These are phyloP conservation scores for Chytriomyces sp. DNA, from an alignment of 192 early-diverging fungal species.

Conservation along the genomic window DNA sequence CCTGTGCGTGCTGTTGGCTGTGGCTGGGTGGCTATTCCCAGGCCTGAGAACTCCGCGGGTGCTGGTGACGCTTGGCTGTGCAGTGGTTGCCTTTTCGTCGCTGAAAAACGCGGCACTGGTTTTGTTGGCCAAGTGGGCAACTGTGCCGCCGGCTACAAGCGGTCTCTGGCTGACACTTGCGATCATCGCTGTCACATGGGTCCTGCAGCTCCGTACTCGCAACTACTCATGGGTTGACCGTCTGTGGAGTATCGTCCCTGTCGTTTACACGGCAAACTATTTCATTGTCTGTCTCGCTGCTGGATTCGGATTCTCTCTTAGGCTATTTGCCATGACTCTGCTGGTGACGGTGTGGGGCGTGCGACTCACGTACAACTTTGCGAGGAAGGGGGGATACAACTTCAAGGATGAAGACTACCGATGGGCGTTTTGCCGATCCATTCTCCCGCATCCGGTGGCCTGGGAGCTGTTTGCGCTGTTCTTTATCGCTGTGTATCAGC, in stretches of 20 bases:
- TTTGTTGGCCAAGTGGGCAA: neutral
- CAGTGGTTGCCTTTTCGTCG: neutral
- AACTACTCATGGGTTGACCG: constrained; percentile 66
- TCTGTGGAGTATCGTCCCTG: constrained; percentile 77
- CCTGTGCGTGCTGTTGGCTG: neutral
- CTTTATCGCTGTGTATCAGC: constrained; percentile 80
- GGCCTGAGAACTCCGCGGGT: neutral
- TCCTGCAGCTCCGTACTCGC: neutral
- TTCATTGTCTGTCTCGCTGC: constrained; percentile 32
- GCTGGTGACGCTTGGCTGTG: neutral
- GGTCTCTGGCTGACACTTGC: neutral
- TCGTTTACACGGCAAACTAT: constrained; percentile 63
- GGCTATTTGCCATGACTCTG: constrained; percentile 47
- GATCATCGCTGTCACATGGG: neutral
- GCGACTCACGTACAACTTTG: constrained; percentile 80
- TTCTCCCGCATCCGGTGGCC: constrained; percentile 38
- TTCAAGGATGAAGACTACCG: constrained; percentile 63
- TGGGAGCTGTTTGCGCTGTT: constrained; percentile 73
- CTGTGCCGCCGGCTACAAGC: constrained; percentile 12
- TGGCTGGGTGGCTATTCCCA: neutral
- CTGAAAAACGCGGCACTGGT: neutral
- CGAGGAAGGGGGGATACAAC: constrained; percentile 57
- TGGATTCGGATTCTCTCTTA: constrained; percentile 38
- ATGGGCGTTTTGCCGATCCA: constrained; percentile 55
- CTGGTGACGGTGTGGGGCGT: constrained; percentile 72